phyloP scores from a whole-genome alignment of 805 yeast genomes.

The Sungouiella blattae region DNA sequence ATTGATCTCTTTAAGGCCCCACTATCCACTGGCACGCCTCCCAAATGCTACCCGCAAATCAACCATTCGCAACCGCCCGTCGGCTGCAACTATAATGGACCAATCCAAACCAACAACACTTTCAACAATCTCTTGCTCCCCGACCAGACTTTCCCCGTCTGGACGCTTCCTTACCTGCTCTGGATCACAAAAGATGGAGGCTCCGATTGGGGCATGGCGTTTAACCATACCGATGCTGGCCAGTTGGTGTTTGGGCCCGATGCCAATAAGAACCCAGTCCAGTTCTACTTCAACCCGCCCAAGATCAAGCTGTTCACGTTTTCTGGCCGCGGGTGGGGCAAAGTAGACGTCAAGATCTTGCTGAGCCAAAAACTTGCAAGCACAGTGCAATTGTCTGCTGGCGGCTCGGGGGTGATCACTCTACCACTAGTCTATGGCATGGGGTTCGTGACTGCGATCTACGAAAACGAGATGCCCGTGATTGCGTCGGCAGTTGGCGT shows the following conservation, averaged over 20 bases:
- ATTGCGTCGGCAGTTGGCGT: slow-evolving; percentile 66
- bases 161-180: slow-evolving; percentile 80
- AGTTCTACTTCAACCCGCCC: slow-evolving; percentile 66
- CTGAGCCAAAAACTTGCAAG: slow-evolving; percentile 32
- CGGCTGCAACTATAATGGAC: slow-evolving; percentile 28
- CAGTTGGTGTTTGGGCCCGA: slow-evolving; percentile 73
- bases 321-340: slow-evolving; percentile 26
- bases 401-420: slow-evolving; percentile 36
- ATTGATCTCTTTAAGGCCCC: slow-evolving; percentile 39
- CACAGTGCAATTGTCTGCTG: slow-evolving; percentile 18
- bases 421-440: slow-evolving; percentile 75
- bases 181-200: slow-evolving; percentile 55
- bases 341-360: slow-evolving; percentile 18
- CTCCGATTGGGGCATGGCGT: slow-evolving; percentile 58
- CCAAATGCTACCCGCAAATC: slow-evolving; percentile 33
- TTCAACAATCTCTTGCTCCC: slow-evolving; percentile 70
- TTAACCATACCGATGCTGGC: slow-evolving; percentile 55
- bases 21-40: slow-evolving; percentile 44
- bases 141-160: slow-evolving; percentile 62
- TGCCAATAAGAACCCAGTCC: slow-evolving; percentile 46
- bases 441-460: slow-evolving; percentile 72
- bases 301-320: slow-evolving; percentile 57
- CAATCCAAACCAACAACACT: slow-evolving; percentile 75
- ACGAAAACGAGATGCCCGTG: slow-evolving; percentile 20
- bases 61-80: slow-evolving; percentile 34